These are phyloP conservation scores for Acanthamoeba lenticulata DNA, from an alignment of 208 protist genomes.

Conservation along the genomic window DNA sequence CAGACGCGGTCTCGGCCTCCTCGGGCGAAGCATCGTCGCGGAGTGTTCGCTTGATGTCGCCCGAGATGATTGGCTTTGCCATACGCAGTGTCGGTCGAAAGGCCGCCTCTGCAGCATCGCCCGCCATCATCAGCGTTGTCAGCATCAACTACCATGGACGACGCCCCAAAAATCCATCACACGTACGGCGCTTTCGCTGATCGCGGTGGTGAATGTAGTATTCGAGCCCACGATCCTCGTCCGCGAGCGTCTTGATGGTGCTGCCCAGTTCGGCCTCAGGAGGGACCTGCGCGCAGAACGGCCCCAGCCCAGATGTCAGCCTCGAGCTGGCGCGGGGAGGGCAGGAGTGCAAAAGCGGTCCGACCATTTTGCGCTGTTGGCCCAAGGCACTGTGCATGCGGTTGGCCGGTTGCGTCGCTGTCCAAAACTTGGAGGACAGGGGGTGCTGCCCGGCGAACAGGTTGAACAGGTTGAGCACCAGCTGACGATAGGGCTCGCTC, in stretches of 20 bases:
- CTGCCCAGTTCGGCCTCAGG: background rate
- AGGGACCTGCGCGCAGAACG: background rate
- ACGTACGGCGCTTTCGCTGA: background rate
- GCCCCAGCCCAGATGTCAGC: background rate
- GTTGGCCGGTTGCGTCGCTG: background rate
- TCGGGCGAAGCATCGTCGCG: background rate
- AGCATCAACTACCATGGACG: background rate
- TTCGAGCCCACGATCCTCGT: background rate
- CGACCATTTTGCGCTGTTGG: background rate
- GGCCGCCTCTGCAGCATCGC: background rate
- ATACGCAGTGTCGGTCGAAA: background rate
- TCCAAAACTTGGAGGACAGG: background rate
- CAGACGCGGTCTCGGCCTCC: background rate
- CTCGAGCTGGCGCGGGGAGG: background rate
- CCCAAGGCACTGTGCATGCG: background rate
- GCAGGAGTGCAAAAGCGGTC: no score
- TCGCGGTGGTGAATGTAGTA: conserved; percentile 21
- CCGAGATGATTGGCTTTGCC: background rate
- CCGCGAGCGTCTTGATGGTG: background rate
- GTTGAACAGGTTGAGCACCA: conserved; percentile 12
- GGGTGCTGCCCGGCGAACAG: background rate
- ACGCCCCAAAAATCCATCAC: no score
- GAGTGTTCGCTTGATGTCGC: background rate
- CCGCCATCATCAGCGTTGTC: background rate
- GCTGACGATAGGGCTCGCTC: conserved; percentile 52